Evolutionary conservation across 148 eudicot species (phyloP).

Genomic region (Persicaria maculosa): DNA sequence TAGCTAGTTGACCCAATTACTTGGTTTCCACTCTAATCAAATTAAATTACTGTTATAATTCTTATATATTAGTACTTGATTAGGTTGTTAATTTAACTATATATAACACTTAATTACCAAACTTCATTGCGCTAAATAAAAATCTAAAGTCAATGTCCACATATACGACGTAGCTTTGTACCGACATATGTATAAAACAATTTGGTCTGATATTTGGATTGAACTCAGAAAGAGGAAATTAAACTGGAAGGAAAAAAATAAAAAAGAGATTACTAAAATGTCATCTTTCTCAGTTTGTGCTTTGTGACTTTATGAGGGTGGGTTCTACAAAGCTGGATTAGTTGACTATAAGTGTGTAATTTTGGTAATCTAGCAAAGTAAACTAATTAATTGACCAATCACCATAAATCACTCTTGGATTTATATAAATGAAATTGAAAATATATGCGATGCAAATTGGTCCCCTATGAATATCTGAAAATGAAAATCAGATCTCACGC

Average conservation of each 20-base stretch:
- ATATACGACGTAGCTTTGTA: too few species aligned
- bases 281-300: not conserved
- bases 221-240: not conserved
- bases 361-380: constrained; percentile 2
- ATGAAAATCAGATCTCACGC: not conserved
- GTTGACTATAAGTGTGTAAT: not conserved
- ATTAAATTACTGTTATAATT: too few species aligned
- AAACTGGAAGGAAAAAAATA: too few species aligned
- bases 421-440: not conserved
- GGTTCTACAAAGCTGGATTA: not conserved
- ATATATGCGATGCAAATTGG: not conserved
- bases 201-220: not conserved
- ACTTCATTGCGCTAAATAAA: too few species aligned
- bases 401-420: constrained; percentile 9
- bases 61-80: too few species aligned
- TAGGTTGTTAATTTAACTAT: too few species aligned
- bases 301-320: not conserved
- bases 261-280: not conserved
- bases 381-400: constrained; percentile 7
- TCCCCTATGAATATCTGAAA: not conserved
- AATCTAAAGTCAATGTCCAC: too few species aligned
- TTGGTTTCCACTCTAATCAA: too few species aligned
- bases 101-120: too few species aligned
- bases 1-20: too few species aligned
- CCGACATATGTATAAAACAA: too few species aligned